phyloP scores from a whole-genome alignment of 768 basidiomycete species.

The Favolaschia claudopus region DNA sequence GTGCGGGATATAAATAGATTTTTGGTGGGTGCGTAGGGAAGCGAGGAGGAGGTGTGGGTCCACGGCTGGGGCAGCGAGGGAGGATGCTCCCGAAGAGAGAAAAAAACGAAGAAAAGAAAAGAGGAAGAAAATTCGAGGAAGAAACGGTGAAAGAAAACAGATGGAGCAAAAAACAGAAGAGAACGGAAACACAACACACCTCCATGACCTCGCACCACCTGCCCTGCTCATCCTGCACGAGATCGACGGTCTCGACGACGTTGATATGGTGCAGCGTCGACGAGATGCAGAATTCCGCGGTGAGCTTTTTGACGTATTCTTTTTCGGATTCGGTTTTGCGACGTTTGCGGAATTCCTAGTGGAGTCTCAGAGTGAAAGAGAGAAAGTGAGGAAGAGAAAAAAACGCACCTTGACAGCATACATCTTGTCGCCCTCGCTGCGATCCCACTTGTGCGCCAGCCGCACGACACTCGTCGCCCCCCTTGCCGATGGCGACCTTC shows the following conservation, averaged over 20 bases:
- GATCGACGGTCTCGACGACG: constrained; percentile 97
- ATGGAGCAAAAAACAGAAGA: neutral
- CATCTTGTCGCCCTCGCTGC: constrained; percentile 87
- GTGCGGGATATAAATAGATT: too few species aligned
- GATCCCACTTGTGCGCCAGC: constrained; percentile 98
- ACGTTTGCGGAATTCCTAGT: constrained; percentile 92
- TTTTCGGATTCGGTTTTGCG: constrained; percentile 99
- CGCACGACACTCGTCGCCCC: constrained; percentile 97
- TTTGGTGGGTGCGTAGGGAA: too few species aligned
- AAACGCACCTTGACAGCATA: constrained; percentile 93
- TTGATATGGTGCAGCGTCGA: constrained; percentile 94
- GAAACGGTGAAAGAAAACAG: neutral
- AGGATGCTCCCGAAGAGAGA: too few species aligned
- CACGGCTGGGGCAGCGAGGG: too few species aligned
- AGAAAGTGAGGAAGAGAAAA: constrained; percentile 4
- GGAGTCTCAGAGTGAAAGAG: neutral
- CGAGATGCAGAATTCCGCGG: constrained; percentile 99
- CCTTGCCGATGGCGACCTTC: constrained; percentile 92
- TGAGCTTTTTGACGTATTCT: constrained; percentile 99
- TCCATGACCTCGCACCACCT: constrained; percentile 99
- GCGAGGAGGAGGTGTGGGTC: too few species aligned
- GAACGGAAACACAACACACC: constrained; percentile 3
- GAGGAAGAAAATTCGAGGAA: neutral
- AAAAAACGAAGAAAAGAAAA: neutral
- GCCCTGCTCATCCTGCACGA: constrained; percentile 96